Evolutionary conservation across 169 alveolate species (phyloP).

Genomic region (Perkinsus marinus): DNA sequence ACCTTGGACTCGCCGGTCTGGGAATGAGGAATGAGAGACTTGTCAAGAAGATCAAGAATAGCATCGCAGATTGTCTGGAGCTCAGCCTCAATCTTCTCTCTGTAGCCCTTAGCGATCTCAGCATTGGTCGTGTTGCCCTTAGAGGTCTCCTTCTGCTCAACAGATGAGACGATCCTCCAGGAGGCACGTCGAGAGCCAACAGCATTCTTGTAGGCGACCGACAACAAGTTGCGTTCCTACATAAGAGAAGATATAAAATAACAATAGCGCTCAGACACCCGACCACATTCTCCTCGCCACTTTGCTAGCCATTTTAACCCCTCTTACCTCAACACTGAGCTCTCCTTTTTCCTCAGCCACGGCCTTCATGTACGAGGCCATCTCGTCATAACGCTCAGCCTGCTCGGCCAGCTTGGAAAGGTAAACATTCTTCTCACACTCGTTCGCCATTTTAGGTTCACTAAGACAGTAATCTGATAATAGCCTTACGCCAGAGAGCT

Average conservation of each 20-base stretch:
- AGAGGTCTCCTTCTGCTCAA: conserved; percentile 89
- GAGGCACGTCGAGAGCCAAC: conserved; percentile 98
- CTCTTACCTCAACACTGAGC: neutral
- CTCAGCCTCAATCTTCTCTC: conserved; percentile 80
- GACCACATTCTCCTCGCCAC: conserved; percentile 69
- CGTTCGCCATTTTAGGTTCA: neutral
- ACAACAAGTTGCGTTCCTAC: conserved; percentile 51
- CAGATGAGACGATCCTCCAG: conserved; percentile 87
- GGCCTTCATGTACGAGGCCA: conserved; percentile 49
- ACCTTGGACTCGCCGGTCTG: neutral
- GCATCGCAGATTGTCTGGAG: conserved; percentile 71
- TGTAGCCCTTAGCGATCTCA: conserved; percentile 76
- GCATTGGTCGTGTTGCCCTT: conserved; percentile 73
- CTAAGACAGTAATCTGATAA: neutral
- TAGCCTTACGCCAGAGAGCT: neutral
- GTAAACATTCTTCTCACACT: neutral
- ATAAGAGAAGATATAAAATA: neutral
- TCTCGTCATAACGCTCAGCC: conserved; percentile 98
- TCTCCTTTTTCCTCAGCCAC: neutral
- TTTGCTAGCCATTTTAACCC: neutral
- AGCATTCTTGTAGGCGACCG: conserved; percentile 96
- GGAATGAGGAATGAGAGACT: conserved; percentile 2
- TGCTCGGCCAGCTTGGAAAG: conserved; percentile 95
- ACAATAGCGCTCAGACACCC: neutral
- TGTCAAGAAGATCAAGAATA: conserved; percentile 61